phyloP scores from a whole-genome alignment of 2,329 filamentous ascomycete species.

The Chaetomiaceae sp. region DNA sequence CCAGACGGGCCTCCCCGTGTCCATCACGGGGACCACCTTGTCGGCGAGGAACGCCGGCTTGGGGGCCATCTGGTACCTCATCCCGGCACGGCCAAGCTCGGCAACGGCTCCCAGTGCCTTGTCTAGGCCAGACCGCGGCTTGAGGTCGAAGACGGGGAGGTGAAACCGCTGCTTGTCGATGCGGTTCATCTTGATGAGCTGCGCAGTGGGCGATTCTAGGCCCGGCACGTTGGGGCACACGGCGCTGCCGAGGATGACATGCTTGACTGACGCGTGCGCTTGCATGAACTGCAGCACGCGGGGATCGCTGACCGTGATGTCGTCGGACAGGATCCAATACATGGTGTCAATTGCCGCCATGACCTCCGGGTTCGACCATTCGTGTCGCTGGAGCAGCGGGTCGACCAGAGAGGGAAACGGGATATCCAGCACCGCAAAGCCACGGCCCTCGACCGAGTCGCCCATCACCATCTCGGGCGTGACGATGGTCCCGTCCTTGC shows the following conservation, averaged over 20 bases:
- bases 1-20: constrained; percentile 38
- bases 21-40: constrained; percentile 42
- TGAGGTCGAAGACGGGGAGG: constrained; percentile 60
- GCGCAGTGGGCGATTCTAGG: constrained; percentile 58
- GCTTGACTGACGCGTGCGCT: constrained; percentile 54
- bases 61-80: constrained; percentile 42
- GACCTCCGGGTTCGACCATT: constrained; percentile 61
- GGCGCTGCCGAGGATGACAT: constrained; percentile 72
- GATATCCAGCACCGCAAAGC: constrained; percentile 74
- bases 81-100: constrained; percentile 36
- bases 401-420: constrained; percentile 65
- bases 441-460: constrained; percentile 58
- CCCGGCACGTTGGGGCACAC: constrained; percentile 69
- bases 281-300: constrained; percentile 64
- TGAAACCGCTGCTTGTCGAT: constrained; percentile 71
- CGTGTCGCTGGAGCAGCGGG: constrained; percentile 60
- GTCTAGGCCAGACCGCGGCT: constrained; percentile 22
- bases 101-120: constrained; percentile 1
- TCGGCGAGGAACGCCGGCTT: constrained; percentile 41
- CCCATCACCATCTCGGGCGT: constrained; percentile 85
- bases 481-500: constrained; percentile 59
- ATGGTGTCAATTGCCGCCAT: constrained; percentile 62
- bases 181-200: constrained; percentile 62
- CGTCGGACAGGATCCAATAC: constrained; percentile 75
- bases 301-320: constrained; percentile 45